Evolutionary conservation across 495 filamentous ascomycete genomes (phyloP), one percentile per base, ranked within the genome.

Genomic region (Xylaria telfairii): DNA sequence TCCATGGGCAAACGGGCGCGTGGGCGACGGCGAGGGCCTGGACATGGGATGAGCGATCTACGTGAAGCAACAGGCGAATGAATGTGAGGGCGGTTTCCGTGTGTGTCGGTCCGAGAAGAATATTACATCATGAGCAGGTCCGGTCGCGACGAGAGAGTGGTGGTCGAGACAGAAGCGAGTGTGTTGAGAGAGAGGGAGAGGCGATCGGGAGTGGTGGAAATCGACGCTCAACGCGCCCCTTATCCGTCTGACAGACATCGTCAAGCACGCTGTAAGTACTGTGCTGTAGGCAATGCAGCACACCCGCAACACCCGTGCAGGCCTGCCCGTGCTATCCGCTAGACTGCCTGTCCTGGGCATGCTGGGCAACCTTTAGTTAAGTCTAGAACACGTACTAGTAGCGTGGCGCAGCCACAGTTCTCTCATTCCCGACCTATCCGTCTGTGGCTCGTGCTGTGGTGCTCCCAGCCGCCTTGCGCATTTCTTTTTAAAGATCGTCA

Each of bases 1-100:
- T 76, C 76, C 76, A 78, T 78, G 34, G 61, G 46, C 32, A 21
- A 21, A 32, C 10, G 10, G 30, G 56, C 30, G 13, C 54, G 37
- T 37, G 54, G 9, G 54, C 34, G 34, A 37, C 8, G 34, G 34
- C 34, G 34, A 37, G 3, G 15, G 19, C 19, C 15, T n/a, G 17
- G 15, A 2, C 76, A 76, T 78, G 42, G 49, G 30, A 53, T 8
- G n/a, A n/a, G n/a, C n/a, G n/a, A n/a, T n/a, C 13, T 1, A 44
- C 30, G 32, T 9, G 7, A 65, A 17, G 9, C 7, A 64, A 64
- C 26, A 17, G 26, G 24, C 24, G 65, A 67, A 19, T 12, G 54
- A 61, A 47, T 53, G 56, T 53, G 44, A 34, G 57, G 21, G 9
- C 21, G 0, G 59, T 24, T 15, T 32, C 37, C 21, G 59, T 9